These are phyloP conservation scores for Hagleromyces aurorensis DNA, from an alignment of 805 yeast species.

Conservation along the genomic window DNA sequence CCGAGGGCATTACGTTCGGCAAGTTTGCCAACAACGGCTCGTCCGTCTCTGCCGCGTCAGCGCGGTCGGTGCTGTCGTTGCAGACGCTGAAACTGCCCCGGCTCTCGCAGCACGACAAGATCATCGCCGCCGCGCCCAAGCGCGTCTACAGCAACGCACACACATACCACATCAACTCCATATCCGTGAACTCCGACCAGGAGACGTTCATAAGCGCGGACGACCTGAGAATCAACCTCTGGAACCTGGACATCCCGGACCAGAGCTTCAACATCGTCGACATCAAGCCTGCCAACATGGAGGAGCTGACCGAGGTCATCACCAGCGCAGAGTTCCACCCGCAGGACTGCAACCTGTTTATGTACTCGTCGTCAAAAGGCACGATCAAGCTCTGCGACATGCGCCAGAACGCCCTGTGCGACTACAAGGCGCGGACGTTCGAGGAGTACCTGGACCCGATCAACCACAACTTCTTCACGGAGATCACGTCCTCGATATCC, in stretches of 20 bases:
- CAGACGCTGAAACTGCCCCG: slow-evolving; percentile 69
- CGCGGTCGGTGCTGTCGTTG: slow-evolving; percentile 30
- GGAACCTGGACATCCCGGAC: slow-evolving; percentile 93
- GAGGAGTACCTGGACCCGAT: slow-evolving; percentile 92
- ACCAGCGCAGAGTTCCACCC: slow-evolving; percentile 98
- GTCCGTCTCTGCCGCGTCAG: no score
- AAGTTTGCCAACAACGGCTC: slow-evolving; percentile 8
- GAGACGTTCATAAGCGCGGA: slow-evolving; percentile 92
- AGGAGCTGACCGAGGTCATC: slow-evolving; percentile 95
- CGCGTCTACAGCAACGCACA: slow-evolving; percentile 91
- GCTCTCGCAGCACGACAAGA: slow-evolving; percentile 87
- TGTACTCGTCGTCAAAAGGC: slow-evolving; percentile 94
- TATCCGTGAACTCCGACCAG: slow-evolving; percentile 89
- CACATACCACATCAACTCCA: slow-evolving; percentile 95
- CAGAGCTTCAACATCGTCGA: slow-evolving; percentile 96
- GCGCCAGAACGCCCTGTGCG: slow-evolving; percentile 94
- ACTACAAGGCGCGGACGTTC: slow-evolving; percentile 74
- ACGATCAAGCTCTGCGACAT: slow-evolving; percentile 92
- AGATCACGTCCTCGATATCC: slow-evolving; percentile 87
- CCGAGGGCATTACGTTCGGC: slow-evolving; percentile 32
- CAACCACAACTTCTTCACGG: slow-evolving; percentile 92
- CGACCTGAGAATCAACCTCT: slow-evolving; percentile 87
- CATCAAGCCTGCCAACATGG: slow-evolving; percentile 97
- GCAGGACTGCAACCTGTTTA: slow-evolving; percentile 78
- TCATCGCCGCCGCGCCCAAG: slow-evolving; percentile 91